These are phyloP conservation scores for Trichoderma koningii DNA, from an alignment of 2,329 filamentous ascomycete species.

Conservation along the genomic window DNA sequence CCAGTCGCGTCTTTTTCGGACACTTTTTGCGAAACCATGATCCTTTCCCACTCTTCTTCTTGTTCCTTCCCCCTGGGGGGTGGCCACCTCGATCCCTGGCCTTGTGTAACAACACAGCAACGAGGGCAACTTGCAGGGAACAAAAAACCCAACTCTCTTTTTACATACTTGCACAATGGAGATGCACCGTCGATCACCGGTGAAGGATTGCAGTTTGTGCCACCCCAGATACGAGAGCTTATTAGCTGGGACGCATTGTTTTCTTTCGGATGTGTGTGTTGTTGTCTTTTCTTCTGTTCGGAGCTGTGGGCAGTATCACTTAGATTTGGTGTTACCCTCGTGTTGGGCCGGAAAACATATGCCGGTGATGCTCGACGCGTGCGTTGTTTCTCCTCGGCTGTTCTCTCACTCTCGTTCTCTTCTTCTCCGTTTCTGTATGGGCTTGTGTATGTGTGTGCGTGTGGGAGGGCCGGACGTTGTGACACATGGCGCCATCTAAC, in stretches of 20 bases:
- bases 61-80: background rate
- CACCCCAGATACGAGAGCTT: background rate
- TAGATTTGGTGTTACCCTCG: slow-evolving; percentile 9
- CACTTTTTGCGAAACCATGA: background rate
- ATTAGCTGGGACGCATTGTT: background rate
- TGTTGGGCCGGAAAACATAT: slow-evolving; percentile 17
- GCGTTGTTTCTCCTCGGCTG: background rate
- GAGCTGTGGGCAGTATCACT: background rate
- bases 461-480: background rate
- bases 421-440: background rate
- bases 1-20: slow-evolving; percentile 3
- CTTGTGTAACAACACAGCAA: background rate
- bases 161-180: no score
- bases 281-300: background rate
- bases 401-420: background rate
- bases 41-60: background rate
- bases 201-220: background rate
- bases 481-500: background rate
- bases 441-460: background rate
- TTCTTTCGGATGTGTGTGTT: background rate
- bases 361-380: slow-evolving; percentile 1
- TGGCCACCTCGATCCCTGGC: background rate
- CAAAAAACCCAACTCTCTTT: no score
- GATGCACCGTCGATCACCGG: slow-evolving; percentile 3
- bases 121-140: background rate